Conservation (phyloP, 768 basidiomycete genomes). For the Kwoniella newhampshirensis region DNA sequence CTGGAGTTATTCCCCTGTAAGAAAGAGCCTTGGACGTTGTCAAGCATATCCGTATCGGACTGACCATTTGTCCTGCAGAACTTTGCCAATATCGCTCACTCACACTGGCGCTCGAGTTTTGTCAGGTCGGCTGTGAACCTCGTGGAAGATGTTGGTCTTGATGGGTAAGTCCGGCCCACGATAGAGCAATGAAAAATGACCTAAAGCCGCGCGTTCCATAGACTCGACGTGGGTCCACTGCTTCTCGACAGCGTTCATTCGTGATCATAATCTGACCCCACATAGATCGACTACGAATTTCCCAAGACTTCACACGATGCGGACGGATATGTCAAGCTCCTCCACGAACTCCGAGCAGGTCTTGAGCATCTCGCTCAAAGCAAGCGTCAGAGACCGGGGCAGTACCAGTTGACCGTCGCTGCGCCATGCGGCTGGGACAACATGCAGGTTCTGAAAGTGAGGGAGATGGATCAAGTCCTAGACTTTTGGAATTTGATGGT, state of each 20-base stretch:
- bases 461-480: constrained; percentile 77
- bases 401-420: constrained; percentile 68
- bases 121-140: constrained; percentile 75
- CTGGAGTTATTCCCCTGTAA: constrained; percentile 57
- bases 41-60: neutral
- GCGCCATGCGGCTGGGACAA: constrained; percentile 89
- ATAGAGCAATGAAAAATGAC: neutral
- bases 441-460: constrained; percentile 72
- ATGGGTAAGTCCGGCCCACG: constrained; percentile 59
- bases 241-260: neutral
- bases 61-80: constrained; percentile 54
- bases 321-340: constrained; percentile 74
- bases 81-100: constrained; percentile 74
- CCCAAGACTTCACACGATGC: constrained; percentile 77
- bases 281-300: constrained; percentile 74
- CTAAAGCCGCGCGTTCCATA: neutral
- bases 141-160: constrained; percentile 86
- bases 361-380: constrained; percentile 74
- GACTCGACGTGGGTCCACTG: constrained; percentile 24
- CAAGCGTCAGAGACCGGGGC: constrained; percentile 61
- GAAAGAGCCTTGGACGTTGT: neutral
- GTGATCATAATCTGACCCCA: constrained; percentile 2
- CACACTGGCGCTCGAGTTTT: constrained; percentile 67
- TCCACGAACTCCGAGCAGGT: constrained; percentile 70
- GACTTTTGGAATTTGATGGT: constrained; percentile 99